phyloP scores from a whole-genome alignment of 371 early-diverging fungal species.

The Mucor mucedo region DNA sequence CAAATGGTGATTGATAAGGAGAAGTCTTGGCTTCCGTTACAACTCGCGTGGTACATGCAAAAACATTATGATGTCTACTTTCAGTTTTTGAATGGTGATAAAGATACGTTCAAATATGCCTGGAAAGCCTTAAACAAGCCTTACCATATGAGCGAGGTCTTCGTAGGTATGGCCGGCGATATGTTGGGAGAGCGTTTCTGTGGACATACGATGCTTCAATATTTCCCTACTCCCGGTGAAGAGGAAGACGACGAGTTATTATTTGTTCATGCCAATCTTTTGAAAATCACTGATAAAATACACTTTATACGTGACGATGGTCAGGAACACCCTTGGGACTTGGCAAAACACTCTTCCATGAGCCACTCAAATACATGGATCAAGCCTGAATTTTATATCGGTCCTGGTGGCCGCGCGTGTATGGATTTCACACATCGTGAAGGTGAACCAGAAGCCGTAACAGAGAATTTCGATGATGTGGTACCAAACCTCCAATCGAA shows the following conservation, averaged over 20 bases:
- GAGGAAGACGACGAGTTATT: slow-evolving; percentile 26
- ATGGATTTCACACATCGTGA: slow-evolving; percentile 43
- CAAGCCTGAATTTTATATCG: slow-evolving; percentile 40
- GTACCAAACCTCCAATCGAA: slow-evolving; percentile 32
- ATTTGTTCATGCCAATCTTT: slow-evolving; percentile 51
- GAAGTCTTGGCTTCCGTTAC: slow-evolving; percentile 44
- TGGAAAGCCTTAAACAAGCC: slow-evolving; percentile 47
- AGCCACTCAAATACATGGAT: slow-evolving; percentile 33
- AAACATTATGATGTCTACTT: slow-evolving; percentile 46
- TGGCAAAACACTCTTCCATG: slow-evolving; percentile 38
- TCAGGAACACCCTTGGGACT: slow-evolving; percentile 42
- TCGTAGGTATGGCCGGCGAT: slow-evolving; percentile 51
- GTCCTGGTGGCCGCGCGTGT: slow-evolving; percentile 40
- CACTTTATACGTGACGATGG: slow-evolving; percentile 30
- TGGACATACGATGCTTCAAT: slow-evolving; percentile 55
- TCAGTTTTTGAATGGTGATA: slow-evolving; percentile 53
- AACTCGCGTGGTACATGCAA: slow-evolving; percentile 53
- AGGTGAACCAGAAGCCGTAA: slow-evolving; percentile 40
- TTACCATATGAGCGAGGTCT: slow-evolving; percentile 41
- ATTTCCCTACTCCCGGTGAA: slow-evolving; percentile 14
- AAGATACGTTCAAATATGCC: slow-evolving; percentile 54
- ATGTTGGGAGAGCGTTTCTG: slow-evolving; percentile 39
- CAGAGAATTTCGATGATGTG: slow-evolving; percentile 34
- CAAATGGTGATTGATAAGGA: slow-evolving; percentile 52
- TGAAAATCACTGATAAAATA: slow-evolving; percentile 42